Evolutionary conservation across 1,139 yeast genomes (phyloP).

Genomic region (Sugiyamaella sp.): DNA sequence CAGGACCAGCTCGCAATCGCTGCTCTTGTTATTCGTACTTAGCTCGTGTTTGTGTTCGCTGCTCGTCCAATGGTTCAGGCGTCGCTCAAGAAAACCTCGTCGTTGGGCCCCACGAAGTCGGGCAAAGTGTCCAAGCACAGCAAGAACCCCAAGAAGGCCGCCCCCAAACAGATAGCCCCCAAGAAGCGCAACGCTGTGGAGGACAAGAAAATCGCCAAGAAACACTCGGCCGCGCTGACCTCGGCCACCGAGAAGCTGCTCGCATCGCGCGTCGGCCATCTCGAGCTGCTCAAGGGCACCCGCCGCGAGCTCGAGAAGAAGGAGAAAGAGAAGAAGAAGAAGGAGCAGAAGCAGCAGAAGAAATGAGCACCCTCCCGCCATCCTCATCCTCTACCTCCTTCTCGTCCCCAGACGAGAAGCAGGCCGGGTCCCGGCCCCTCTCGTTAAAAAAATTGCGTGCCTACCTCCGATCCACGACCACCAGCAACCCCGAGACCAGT

Average conservation of each 20-base stretch:
- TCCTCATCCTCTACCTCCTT: too few relatives aligned
- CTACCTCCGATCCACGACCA: neutral
- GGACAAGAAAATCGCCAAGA: slow-evolving; percentile 54
- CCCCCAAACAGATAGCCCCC: slow-evolving; percentile 74
- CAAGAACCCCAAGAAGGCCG: slow-evolving; percentile 61
- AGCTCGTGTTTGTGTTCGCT: neutral
- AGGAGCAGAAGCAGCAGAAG: slow-evolving; percentile 15
- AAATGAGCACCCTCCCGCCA: too few relatives aligned
- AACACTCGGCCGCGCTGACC: slow-evolving; percentile 68
- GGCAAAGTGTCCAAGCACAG: slow-evolving; percentile 33
- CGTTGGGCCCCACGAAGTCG: slow-evolving; percentile 25
- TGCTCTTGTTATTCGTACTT: neutral
- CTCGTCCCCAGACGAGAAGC: neutral
- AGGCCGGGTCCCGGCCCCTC: neutral
- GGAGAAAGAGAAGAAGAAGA: slow-evolving; percentile 47
- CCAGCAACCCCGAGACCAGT: neutral
- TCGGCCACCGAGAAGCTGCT: slow-evolving; percentile 80
- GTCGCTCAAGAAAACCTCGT: slow-evolving; percentile 45
- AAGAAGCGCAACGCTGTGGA: slow-evolving; percentile 55
- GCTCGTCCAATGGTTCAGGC: slow-evolving; percentile 58
- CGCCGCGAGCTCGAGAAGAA: slow-evolving; percentile 75
- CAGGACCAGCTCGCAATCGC: neutral
- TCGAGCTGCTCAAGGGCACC: slow-evolving; percentile 89
- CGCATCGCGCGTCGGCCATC: slow-evolving; percentile 92
- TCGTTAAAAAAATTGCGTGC: neutral